phyloP scores from a whole-genome alignment of 192 early-diverging fungal species.

The Coemansia sp. region DNA sequence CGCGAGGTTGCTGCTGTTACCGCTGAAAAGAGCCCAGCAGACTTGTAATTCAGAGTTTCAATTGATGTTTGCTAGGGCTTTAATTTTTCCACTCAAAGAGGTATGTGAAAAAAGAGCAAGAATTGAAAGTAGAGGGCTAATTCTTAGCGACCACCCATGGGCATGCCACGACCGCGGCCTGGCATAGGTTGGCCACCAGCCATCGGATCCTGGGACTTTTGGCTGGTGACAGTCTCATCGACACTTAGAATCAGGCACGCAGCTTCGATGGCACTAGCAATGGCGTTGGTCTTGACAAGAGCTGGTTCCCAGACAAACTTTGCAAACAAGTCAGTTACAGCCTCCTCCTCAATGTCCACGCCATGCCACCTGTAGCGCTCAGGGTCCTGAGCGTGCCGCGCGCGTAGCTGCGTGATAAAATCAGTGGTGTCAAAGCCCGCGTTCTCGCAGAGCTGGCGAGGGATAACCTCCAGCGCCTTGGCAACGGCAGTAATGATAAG shows the following conservation, averaged over 20 bases:
- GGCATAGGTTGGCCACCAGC: conserved; percentile 59
- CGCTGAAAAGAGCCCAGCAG: conserved; percentile 38
- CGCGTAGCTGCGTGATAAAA: conserved; percentile 95
- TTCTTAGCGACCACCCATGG: conserved; percentile 24
- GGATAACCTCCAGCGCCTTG: conserved; percentile 95
- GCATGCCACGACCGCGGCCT: conserved; percentile 65
- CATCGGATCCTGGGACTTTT: conserved; percentile 73
- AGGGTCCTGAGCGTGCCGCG: conserved; percentile 71
- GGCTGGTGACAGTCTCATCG: conserved; percentile 97
- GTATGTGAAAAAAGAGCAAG: neutral
- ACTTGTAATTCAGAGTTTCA: neutral
- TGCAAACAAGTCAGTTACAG: conserved; percentile 85
- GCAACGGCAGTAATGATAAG: conserved; percentile 93
- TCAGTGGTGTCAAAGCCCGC: conserved; percentile 99
- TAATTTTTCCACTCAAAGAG: neutral
- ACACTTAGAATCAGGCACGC: conserved; percentile 95
- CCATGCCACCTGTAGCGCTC: conserved; percentile 83
- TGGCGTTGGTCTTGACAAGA: conserved; percentile 96
- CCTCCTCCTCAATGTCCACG: conserved; percentile 88
- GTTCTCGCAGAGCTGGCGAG: conserved; percentile 98
- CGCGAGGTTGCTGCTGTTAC: conserved; percentile 38
- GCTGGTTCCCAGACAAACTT: conserved; percentile 99
- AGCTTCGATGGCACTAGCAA: conserved; percentile 92
- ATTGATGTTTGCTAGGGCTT: neutral
- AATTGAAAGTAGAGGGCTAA: neutral